These are phyloP conservation scores for Piper betle DNA, from an alignment of 164 flowering plant species.

Conservation along the genomic window DNA sequence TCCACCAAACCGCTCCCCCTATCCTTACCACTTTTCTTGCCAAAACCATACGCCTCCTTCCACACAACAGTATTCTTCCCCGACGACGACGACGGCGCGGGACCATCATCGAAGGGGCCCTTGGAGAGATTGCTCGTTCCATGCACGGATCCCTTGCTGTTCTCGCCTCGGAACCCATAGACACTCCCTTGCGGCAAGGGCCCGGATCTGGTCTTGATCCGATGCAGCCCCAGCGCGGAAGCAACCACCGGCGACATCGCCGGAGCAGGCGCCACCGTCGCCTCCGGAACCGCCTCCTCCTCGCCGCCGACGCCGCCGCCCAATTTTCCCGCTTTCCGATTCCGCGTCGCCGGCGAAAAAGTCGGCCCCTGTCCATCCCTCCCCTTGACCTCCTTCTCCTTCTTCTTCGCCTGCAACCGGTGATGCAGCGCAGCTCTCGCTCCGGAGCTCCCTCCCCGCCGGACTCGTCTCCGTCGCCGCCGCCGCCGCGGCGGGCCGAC, in stretches of 20 bases:
- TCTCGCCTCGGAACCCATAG: constrained; percentile 22
- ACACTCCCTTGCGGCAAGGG: constrained; percentile 96
- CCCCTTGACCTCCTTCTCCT: constrained; percentile 25
- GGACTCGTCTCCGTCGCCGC: background rate
- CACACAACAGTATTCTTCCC: background rate
- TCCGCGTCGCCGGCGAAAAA: background rate
- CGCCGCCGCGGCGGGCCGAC: constrained; percentile 12
- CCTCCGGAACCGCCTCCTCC: too few relatives aligned
- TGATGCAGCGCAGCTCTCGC: background rate
- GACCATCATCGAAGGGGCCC: constrained; percentile 1
- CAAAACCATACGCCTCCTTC: background rate
- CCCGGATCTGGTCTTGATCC: constrained; percentile 93
- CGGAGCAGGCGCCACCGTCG: constrained; percentile 12
- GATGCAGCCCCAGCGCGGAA: constrained; percentile 74
- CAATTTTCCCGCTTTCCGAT: constrained; percentile 1
- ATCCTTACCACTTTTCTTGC: constrained; percentile 12
- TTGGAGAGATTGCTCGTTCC: constrained; percentile 8
- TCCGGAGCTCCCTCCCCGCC: background rate
- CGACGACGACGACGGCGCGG: constrained; percentile 3
- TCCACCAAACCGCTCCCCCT: constrained; percentile 19
- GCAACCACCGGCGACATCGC: constrained; percentile 56
- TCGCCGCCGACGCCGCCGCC: constrained; percentile 4
- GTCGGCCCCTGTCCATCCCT: constrained; percentile 13
- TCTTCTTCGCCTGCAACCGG: background rate
- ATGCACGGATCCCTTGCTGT: constrained; percentile 4